phyloP scores from a whole-genome alignment of 192 early-diverging fungal genomes.

The Podila epigama region DNA sequence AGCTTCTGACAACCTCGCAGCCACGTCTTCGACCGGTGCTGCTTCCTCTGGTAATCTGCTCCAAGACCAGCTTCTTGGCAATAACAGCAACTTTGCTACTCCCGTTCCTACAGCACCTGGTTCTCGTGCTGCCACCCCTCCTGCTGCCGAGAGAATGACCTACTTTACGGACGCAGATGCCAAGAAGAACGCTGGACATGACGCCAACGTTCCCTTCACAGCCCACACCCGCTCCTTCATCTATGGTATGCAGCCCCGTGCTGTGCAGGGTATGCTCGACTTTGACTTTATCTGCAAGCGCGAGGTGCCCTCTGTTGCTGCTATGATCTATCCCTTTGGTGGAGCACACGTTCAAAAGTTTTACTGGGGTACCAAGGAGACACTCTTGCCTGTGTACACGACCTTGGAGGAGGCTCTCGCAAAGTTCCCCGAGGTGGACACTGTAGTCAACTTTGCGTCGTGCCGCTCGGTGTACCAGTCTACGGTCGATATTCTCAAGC shows the following conservation, averaged over 20 bases:
- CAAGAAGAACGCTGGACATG: constrained; percentile 2
- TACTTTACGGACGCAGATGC: constrained; percentile 59
- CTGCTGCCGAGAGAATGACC: constrained; percentile 54
- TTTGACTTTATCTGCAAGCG: constrained; percentile 99
- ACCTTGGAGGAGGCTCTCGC: constrained; percentile 79
- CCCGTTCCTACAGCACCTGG: constrained; percentile 18
- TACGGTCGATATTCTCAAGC: constrained; percentile 84
- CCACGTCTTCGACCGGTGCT: constrained; percentile 28
- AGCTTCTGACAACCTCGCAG: constrained; percentile 50
- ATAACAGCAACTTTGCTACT: constrained; percentile 5
- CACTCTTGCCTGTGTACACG: constrained; percentile 91
- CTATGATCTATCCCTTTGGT: constrained; percentile 99
- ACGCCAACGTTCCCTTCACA: constrained; percentile 71
- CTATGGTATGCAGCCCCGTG: constrained; percentile 98
- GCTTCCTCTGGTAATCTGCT: constrained; percentile 61
- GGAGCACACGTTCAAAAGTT: constrained; percentile 99
- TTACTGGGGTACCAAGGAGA: constrained; percentile 99
- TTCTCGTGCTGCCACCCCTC: constrained; percentile 47
- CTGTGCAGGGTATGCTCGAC: constrained; percentile 98
- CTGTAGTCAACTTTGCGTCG: constrained; percentile 98
- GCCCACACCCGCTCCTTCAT: constrained; percentile 86
- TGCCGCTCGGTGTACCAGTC: constrained; percentile 92
- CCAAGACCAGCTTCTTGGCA: constrained; percentile 62
- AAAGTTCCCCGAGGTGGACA: constrained; percentile 92
- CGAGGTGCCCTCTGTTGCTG: constrained; percentile 88